Evolutionary conservation across 2,329 filamentous ascomycete species (phyloP), one percentile per base, ranked within the genome.

Genomic region (Didymella pinodella): DNA sequence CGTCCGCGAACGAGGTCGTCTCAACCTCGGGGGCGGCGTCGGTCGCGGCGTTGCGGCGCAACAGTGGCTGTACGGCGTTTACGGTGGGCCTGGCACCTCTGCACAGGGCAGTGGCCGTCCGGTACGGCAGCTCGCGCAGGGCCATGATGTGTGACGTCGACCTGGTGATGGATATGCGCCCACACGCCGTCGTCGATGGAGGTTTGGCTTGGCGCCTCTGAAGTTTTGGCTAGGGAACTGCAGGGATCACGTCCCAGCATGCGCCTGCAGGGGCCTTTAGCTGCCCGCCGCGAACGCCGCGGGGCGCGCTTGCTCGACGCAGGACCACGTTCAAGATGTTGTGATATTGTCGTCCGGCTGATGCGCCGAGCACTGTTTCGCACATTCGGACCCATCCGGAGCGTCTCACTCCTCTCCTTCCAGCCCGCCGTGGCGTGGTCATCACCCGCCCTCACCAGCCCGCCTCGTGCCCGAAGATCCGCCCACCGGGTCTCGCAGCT

Each of bases 11-110:
- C 51, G 80, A 82, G 14, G 75, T 73, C 18, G 78, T 68, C 65
- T 86, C 83, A 25, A 85, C 74, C 7, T 84, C 81, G 8, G 77
- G 63, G 34, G 77, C 63, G 57, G 80, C 74, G 48, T 79, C 71
- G 52, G 79, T 74, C 51, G 82, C 83, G 73, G 76, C 79, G 79
- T 82, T 77, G 78, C 82, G 82, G 65, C 76, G 73, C 57, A 65
- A 74, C 47, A 62, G 54, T 20, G 72, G 69, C 22, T 48, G 63
- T 44, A 61, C 31, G 12, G 66, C 61, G 47, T 56, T 52, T n/a
- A 72, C 18, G 25, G 59, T 61, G 10, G 72, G 73, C 26, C 73
- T 59, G 28, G 62, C 59, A 40, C 71, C 64, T 57, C 65, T 66
- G 58, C 61, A 66, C 26, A 76, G 31, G 49, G 62, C 69, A 18